Conservation (phyloP, 2,329 filamentous ascomycete genomes). For the Scolecobasidium constrictum region DNA sequence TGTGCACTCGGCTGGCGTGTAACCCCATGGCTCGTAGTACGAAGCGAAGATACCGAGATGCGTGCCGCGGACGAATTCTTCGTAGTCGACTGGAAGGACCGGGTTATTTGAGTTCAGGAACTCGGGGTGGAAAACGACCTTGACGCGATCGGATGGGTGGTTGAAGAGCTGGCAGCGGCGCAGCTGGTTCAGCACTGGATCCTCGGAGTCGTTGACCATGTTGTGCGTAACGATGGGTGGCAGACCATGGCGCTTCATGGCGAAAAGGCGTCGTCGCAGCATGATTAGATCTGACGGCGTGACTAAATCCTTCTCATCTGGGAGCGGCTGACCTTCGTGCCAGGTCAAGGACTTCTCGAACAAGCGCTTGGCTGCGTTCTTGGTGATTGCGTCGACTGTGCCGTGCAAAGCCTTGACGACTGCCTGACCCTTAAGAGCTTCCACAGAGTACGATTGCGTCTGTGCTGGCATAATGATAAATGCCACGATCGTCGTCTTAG, state of each 20-base stretch:
- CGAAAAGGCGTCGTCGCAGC: slow-evolving; percentile 81
- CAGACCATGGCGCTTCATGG: slow-evolving; percentile 85
- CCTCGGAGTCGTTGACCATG: slow-evolving; percentile 89
- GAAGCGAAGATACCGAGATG: slow-evolving; percentile 93
- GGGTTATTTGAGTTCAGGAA: slow-evolving; percentile 95
- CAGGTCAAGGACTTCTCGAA: slow-evolving; percentile 91
- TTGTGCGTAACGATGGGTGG: slow-evolving; percentile 98
- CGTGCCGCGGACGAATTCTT: slow-evolving; percentile 95
- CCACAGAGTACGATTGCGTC: slow-evolving; percentile 87
- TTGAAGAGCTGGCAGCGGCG: slow-evolving; percentile 96
- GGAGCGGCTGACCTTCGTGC: slow-evolving; percentile 88
- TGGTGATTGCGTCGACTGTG: slow-evolving; percentile 85
- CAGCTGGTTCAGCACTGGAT: slow-evolving; percentile 92
- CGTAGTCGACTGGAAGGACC: slow-evolving; percentile 89
- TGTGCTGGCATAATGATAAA: slow-evolving; percentile 99
- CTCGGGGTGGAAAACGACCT: slow-evolving; percentile 96
- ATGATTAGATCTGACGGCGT: slow-evolving; percentile 86
- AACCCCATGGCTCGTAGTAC: slow-evolving; percentile 99
- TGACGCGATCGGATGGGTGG: slow-evolving; percentile 86
- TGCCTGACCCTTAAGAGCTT: slow-evolving; percentile 91
- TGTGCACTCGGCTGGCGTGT: slow-evolving; percentile 95
- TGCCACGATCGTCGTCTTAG: slow-evolving; percentile 88
- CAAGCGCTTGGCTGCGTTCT: slow-evolving; percentile 82
- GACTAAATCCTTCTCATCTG: slow-evolving; percentile 93
- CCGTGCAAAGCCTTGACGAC: slow-evolving; percentile 94